phyloP scores from a whole-genome alignment of 208 protist species.

The Trypanosoma brucei region DNA sequence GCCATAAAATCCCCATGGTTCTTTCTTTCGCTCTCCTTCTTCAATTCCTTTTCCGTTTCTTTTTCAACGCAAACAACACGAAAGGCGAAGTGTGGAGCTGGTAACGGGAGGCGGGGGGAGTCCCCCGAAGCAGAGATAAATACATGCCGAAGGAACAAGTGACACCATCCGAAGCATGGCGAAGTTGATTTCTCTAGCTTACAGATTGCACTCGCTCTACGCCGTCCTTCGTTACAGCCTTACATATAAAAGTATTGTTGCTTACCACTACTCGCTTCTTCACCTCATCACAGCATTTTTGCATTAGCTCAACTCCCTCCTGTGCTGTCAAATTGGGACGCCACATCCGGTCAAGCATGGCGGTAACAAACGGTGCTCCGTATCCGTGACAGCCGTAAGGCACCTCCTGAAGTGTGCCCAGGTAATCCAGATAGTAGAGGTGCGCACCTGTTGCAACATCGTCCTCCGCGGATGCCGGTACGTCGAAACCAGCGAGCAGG shows the following conservation, averaged over 20 bases:
- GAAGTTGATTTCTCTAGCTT: conserved; percentile 23
- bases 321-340: conserved; percentile 87
- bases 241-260: conserved; percentile 87
- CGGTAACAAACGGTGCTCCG: conserved; percentile 86
- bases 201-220: conserved; percentile 70
- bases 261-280: conserved; percentile 88
- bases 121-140: too few relatives aligned
- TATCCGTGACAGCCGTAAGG: conserved; percentile 93
- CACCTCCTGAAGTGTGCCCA: conserved; percentile 88
- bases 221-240: conserved; percentile 87
- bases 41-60: neutral
- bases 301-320: conserved; percentile 90
- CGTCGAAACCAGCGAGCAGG: conserved; percentile 91
- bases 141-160: too few relatives aligned
- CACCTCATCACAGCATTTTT: conserved; percentile 92
- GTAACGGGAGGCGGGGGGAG: too few relatives aligned
- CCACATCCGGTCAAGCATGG: conserved; percentile 88
- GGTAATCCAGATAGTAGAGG: conserved; percentile 95
- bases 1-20: neutral
- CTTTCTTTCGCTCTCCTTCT: neutral
- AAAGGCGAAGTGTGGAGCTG: too few relatives aligned
- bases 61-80: too few relatives aligned
- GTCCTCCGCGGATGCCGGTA: conserved; percentile 63
- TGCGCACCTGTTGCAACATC: conserved; percentile 46
- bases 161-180: too few relatives aligned